Percentiles rank a stretch among this genome's conserved stretches.
These are phyloP conservation scores for Trichoderma polysporum DNA, from an alignment of 2,329 filamentous ascomycete genomes.

Conservation along the genomic window DNA sequence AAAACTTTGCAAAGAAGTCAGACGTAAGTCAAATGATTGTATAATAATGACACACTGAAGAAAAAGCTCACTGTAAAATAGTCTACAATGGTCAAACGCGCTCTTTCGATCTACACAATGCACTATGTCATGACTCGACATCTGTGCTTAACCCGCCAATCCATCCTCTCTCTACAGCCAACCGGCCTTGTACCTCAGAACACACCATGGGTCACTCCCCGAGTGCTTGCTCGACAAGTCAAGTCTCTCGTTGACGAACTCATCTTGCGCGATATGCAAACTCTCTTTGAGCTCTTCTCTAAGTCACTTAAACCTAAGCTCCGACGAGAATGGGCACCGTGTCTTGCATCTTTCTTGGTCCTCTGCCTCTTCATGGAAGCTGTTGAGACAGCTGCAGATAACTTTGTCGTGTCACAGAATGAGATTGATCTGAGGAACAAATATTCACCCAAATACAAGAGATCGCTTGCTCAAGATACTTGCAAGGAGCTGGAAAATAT, in stretches of 20 bases:
- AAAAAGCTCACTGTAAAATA: slow-evolving; percentile 25
- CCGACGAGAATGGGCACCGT: slow-evolving; percentile 55
- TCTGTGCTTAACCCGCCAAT: slow-evolving; percentile 49
- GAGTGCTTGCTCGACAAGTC: slow-evolving; percentile 56
- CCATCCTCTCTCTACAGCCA: slow-evolving; percentile 42
- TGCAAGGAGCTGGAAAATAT: slow-evolving; percentile 56
- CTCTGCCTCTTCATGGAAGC: slow-evolving; percentile 60
- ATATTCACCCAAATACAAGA: slow-evolving; percentile 39
- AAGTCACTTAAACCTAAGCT: slow-evolving; percentile 55
- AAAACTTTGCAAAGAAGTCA: slow-evolving; percentile 47
- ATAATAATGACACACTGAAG: not conserved
- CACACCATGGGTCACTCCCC: slow-evolving; percentile 48
- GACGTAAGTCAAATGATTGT: slow-evolving; percentile 36
- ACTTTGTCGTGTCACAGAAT: slow-evolving; percentile 51
- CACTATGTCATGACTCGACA: slow-evolving; percentile 58
- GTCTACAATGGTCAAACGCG: slow-evolving; percentile 52
- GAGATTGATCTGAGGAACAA: slow-evolving; percentile 46
- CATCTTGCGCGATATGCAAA: slow-evolving; percentile 50
- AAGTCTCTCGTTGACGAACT: slow-evolving; percentile 58
- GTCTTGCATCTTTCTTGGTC: slow-evolving; percentile 55
- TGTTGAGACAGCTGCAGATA: slow-evolving; percentile 53
- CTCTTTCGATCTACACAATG: slow-evolving; percentile 55
- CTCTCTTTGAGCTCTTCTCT: slow-evolving; percentile 53
- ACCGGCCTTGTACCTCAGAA: slow-evolving; percentile 47
- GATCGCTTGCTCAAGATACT: slow-evolving; percentile 46